Evolutionary conservation across 345 rosid species (phyloP).

Genomic region (Xanthoceras sorbifolium): DNA sequence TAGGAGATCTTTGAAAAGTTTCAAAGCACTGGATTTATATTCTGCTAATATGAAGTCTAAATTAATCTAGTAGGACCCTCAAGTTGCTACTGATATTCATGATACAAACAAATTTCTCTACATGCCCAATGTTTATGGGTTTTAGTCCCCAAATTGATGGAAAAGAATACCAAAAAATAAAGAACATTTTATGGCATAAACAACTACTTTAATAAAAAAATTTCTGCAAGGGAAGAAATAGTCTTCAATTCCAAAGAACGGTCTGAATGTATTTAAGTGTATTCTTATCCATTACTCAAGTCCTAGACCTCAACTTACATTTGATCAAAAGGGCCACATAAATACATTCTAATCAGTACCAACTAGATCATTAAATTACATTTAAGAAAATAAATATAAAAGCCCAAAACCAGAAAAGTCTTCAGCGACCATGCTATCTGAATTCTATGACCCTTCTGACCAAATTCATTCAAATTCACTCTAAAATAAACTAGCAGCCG

Average conservation of each 20-base stretch:
- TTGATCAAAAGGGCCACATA: neutral
- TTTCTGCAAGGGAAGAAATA: neutral
- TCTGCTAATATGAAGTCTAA: neutral
- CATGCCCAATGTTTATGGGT: neutral
- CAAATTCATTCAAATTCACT: neutral
- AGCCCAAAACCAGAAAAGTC: neutral
- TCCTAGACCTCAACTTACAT: neutral
- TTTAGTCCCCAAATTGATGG: neutral
- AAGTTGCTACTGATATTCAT: neutral
- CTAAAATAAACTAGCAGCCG: neutral
- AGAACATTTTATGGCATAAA: neutral
- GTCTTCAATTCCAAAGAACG: conserved; percentile 4
- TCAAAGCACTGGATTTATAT: neutral
- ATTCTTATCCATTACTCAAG: neutral
- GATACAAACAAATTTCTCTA: neutral
- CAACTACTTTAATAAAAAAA: neutral
- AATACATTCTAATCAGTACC: neutral
- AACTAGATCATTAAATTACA: neutral
- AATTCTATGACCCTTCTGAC: neutral
- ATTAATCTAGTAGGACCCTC: neutral
- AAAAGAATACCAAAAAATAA: neutral
- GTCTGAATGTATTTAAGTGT: neutral
- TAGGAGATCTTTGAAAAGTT: neutral
- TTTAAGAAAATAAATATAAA: neutral
- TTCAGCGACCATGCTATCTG: neutral